Percentiles rank a stretch among this genome's conserved stretches.
phyloP scores from a whole-genome alignment of 2,329 filamentous ascomycete genomes.

The Catunica adiposa region DNA sequence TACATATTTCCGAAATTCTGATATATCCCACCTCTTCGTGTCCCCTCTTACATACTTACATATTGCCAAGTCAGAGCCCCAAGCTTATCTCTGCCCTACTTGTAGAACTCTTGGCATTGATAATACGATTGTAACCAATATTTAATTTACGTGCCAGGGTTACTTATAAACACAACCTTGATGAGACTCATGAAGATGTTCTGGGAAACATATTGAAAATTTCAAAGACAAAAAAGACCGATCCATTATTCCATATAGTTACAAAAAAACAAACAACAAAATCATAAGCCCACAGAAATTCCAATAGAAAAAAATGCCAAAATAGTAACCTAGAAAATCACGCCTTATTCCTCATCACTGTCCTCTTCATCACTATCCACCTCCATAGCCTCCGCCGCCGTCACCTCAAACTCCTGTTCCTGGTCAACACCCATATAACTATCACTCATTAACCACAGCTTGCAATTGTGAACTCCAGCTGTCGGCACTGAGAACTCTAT shows the following conservation, averaged over 20 bases:
- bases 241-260: not conserved
- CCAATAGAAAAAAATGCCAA: not conserved
- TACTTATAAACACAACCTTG: too few relatives aligned
- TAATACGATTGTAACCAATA: too few relatives aligned
- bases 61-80: too few relatives aligned
- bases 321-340: not conserved
- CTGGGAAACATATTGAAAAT: too few relatives aligned
- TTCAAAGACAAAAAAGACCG: not conserved
- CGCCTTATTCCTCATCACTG: conserved; percentile 25
- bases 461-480: conserved; percentile 71
- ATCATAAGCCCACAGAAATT: not conserved
- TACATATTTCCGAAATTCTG: too few relatives aligned
- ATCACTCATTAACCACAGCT: conserved; percentile 90
- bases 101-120: too few relatives aligned
- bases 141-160: too few relatives aligned
- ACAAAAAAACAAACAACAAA: conserved; percentile 1
- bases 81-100: too few relatives aligned
- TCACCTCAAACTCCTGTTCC: conserved; percentile 74
- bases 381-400: conserved; percentile 83
- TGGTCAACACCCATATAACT: conserved; percentile 95
- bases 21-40: too few relatives aligned
- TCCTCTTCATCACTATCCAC: conserved; percentile 72
- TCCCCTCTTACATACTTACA: too few relatives aligned
- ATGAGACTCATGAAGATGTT: too few relatives aligned
- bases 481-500: conserved; percentile 79